A percentile compares a stretch with the other conserved stretches of the same genome.
Conservation (phyloP, 2,329 filamentous ascomycete species). For the Ascochyta clinopodiicola region DNA sequence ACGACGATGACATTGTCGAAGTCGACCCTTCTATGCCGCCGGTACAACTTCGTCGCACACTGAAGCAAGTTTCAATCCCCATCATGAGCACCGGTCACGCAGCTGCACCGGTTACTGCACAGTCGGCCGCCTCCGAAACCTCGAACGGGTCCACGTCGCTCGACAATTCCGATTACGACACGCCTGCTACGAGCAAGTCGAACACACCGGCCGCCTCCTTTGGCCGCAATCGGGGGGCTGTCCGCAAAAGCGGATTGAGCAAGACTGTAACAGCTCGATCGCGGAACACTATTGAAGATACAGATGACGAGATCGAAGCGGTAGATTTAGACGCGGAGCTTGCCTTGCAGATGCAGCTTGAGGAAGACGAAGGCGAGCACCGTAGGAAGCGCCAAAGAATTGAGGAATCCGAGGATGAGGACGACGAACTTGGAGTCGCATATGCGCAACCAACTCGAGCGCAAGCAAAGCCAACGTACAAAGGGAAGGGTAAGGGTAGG, state of each 20-base stretch:
- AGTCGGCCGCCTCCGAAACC: conserved; percentile 28
- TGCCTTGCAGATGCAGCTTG: conserved; percentile 63
- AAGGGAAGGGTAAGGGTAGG: conserved; percentile 37
- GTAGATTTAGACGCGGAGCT: conserved; percentile 59
- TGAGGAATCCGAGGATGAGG: conserved; percentile 37
- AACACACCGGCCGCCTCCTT: conserved; percentile 60
- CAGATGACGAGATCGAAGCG: conserved; percentile 38
- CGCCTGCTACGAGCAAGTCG: conserved; percentile 66
- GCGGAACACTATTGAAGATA: conserved; percentile 30
- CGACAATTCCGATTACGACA: conserved; percentile 61
- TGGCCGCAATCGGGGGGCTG: conserved; percentile 28
- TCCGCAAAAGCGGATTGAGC: conserved; percentile 31
- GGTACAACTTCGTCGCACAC: conserved; percentile 27
- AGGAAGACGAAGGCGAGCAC: conserved; percentile 56
- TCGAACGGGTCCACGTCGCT: conserved; percentile 42
- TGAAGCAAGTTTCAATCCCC: conserved; percentile 45
- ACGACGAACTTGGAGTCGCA: conserved; percentile 20
- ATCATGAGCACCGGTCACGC: conserved; percentile 23
- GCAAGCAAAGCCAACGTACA: conserved; percentile 17
- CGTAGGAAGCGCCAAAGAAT: conserved; percentile 48
- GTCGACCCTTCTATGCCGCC: conserved; percentile 9
- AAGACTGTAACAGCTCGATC: conserved; percentile 28
- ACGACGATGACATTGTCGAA: conserved; percentile 31
- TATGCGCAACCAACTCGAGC: conserved; percentile 2
- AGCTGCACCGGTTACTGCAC: conserved; percentile 19